phyloP scores from a whole-genome alignment of 2,329 filamentous ascomycete species.

The Amylocarpus encephaloides region DNA sequence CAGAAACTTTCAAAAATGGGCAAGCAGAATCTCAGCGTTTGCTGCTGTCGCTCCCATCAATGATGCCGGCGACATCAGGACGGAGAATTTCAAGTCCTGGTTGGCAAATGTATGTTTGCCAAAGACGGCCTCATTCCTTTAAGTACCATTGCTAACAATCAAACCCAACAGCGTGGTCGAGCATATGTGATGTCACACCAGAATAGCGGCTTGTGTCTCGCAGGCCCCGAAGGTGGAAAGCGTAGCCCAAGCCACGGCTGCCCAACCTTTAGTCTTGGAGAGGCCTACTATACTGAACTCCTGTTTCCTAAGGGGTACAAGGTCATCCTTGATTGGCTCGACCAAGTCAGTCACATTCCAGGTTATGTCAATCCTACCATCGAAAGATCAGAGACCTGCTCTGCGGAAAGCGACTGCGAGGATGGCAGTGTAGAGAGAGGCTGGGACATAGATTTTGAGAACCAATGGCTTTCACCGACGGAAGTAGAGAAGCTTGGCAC shows the following conservation, averaged over 20 bases:
- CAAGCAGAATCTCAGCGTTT: conserved; percentile 41
- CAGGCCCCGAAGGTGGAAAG: conserved; percentile 40
- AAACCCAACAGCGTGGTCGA: conserved; percentile 41
- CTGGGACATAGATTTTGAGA: too few relatives aligned
- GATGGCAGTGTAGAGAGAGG: conserved; percentile 5
- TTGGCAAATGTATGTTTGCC: conserved; percentile 42
- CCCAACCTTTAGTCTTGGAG: conserved; percentile 64
- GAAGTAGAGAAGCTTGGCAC: too few relatives aligned
- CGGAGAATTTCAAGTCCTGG: conserved; percentile 42
- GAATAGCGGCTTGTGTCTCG: conserved; percentile 46
- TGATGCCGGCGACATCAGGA: conserved; percentile 35
- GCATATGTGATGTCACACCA: conserved; percentile 52
- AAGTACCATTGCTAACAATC: not conserved
- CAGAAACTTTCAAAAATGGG: conserved; percentile 44
- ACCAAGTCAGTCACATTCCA: conserved; percentile 45
- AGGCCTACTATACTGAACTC: conserved; percentile 51
- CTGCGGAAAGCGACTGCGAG: conserved; percentile 4
- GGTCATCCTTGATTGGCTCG: conserved; percentile 55
- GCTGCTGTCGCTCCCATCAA: conserved; percentile 45
- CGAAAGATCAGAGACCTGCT: conserved; percentile 2
- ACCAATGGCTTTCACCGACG: too few relatives aligned
- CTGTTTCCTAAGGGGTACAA: conserved; percentile 52
- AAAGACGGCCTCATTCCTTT: not conserved
- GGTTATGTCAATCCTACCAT: conserved; percentile 34
- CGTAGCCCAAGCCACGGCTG: conserved; percentile 45